phyloP scores from a whole-genome alignment of 768 basidiomycete species.

The Suillus clintonianus region DNA sequence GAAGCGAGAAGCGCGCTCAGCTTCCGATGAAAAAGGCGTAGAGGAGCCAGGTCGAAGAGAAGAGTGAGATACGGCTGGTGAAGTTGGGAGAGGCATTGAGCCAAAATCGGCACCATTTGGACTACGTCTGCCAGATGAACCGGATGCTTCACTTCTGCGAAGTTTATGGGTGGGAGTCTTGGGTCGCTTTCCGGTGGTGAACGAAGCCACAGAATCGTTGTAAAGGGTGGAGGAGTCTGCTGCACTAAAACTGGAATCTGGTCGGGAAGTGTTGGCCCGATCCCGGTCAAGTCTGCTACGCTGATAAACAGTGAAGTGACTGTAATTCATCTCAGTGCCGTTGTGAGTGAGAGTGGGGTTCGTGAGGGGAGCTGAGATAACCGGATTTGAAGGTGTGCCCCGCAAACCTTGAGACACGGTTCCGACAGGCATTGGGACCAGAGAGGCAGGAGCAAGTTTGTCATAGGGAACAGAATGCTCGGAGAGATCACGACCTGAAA shows the following conservation, averaged over 20 bases:
- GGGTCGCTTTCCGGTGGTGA: conserved; percentile 34
- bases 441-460: conserved; percentile 55
- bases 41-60: conserved; percentile 53
- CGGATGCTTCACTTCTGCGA: conserved; percentile 58
- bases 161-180: conserved; percentile 37
- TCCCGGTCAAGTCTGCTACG: conserved; percentile 58
- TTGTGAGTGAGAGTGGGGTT: conserved; percentile 75
- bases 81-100: conserved; percentile 38
- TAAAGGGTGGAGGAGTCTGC: conserved; percentile 62
- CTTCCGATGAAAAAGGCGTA: conserved; percentile 57
- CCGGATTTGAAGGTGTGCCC: conserved; percentile 31
- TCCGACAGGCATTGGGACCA: conserved; percentile 59
- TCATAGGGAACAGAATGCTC: conserved; percentile 76
- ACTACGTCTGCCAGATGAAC: conserved; percentile 48
- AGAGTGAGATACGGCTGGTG: conserved; percentile 29
- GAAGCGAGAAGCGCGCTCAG: conserved; percentile 62
- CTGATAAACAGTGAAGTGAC: conserved; percentile 46
- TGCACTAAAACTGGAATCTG: conserved; percentile 55
- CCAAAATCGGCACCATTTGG: conserved; percentile 58
- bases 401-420: conserved; percentile 58
- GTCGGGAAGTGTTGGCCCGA: conserved; percentile 39
- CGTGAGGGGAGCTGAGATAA: conserved; percentile 81
- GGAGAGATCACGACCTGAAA: conserved; percentile 59
- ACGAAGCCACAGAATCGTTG: conserved; percentile 47
- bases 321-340: conserved; percentile 68